Conservation (phyloP, 2,329 filamentous ascomycete species). For the Peltaster fructicola region DNA sequence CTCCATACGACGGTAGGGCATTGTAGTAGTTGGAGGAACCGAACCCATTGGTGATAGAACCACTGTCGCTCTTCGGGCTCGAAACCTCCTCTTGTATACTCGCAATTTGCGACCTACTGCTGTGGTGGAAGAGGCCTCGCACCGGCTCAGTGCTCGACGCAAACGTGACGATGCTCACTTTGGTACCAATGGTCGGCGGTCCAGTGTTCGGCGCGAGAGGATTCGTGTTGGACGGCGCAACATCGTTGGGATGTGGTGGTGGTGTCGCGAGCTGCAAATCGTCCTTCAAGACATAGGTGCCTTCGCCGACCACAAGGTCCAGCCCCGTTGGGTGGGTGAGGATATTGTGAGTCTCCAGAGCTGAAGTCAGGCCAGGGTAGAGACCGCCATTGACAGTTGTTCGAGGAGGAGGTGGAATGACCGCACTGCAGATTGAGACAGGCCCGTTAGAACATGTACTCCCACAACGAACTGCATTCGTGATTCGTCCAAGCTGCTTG, state of each 20-base stretch:
- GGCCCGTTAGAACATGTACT: too few relatives aligned
- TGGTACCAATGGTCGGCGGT: constrained; percentile 72
- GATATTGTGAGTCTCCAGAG: constrained; percentile 89
- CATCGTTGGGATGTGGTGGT: constrained; percentile 87
- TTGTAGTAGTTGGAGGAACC: constrained; percentile 15
- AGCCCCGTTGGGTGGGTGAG: constrained; percentile 62
- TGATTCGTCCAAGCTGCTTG: too few relatives aligned
- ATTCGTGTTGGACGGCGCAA: constrained; percentile 71
- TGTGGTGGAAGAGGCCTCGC: constrained; percentile 23
- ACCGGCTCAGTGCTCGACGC: constrained; percentile 34
- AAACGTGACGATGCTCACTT: constrained; percentile 59
- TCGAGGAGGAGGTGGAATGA: constrained; percentile 67
- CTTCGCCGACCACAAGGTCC: constrained; percentile 86
- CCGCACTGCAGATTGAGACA: too few relatives aligned
- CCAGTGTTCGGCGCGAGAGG: constrained; percentile 72
- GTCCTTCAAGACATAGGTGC: constrained; percentile 79
- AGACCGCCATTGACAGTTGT: constrained; percentile 64
- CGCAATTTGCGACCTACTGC: constrained; percentile 21
- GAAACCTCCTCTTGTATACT: constrained; percentile 31
- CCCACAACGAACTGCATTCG: too few relatives aligned
- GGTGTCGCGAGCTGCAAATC: constrained; percentile 85
- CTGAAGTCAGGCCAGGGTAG: constrained; percentile 45
- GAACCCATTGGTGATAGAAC: constrained; percentile 26
- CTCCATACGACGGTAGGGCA: constrained; percentile 53
- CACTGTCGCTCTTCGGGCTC: constrained; percentile 27